Conservation (phyloP, 805 yeast genomes). For the Sugiyamaella smithiae region DNA sequence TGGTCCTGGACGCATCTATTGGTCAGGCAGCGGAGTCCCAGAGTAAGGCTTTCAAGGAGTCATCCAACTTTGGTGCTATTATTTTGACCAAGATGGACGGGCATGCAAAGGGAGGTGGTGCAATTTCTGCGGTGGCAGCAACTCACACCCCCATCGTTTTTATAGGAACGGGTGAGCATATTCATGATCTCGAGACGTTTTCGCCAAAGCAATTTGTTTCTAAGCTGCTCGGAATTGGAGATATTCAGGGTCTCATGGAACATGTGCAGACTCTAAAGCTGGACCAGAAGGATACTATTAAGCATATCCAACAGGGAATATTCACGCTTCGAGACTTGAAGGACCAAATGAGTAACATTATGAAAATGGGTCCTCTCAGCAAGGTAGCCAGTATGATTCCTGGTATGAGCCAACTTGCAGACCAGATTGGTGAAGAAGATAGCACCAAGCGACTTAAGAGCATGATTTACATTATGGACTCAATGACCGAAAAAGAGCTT, state of each 20-base stretch:
- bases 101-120: conserved; percentile 99
- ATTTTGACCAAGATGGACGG: conserved; percentile 97
- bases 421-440: conserved; percentile 88
- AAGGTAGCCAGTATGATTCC: conserved; percentile 96
- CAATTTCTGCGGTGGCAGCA: conserved; percentile 97
- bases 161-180: conserved; percentile 98
- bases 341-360: conserved; percentile 88
- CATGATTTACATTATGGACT: conserved; percentile 90
- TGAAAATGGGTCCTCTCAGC: conserved; percentile 95
- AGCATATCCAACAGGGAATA: conserved; percentile 91
- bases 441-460: conserved; percentile 77
- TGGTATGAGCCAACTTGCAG: conserved; percentile 79
- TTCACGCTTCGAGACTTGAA: conserved; percentile 89
- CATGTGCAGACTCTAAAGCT: conserved; percentile 85
- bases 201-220: conserved; percentile 87
- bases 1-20: conserved; percentile 96
- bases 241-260: conserved; percentile 88
- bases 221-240: conserved; percentile 93
- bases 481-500: conserved; percentile 90
- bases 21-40: conserved; percentile 99
- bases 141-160: conserved; percentile 92
- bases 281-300: conserved; percentile 81
- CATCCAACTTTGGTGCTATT: conserved; percentile 91
- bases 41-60: conserved; percentile 89
- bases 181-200: conserved; percentile 86